Conservation (phyloP, 306 rosid species). For the Quercus engelmannii region DNA sequence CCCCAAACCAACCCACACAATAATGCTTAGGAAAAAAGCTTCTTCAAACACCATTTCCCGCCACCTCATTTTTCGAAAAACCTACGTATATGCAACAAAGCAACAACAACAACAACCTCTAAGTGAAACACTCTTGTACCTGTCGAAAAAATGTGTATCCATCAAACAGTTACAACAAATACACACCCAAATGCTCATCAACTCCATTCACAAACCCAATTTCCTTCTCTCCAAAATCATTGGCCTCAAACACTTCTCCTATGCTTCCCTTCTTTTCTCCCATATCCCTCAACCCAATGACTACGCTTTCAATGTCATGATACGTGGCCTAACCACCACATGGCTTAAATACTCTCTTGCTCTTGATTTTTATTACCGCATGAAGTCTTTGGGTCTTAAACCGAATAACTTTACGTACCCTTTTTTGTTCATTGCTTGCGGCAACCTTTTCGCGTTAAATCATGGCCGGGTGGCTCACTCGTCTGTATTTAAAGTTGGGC, state of each 20-base stretch:
- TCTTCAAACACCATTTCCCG: conserved; percentile 23
- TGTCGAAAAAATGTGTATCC: conserved; percentile 48
- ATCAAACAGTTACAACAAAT: conserved; percentile 44
- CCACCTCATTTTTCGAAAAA: conserved; percentile 9
- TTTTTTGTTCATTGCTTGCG: conserved; percentile 74
- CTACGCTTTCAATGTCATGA: conserved; percentile 81
- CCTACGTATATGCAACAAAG: neutral
- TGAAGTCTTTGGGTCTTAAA: conserved; percentile 38
- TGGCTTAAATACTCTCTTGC: conserved; percentile 60
- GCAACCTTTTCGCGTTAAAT: conserved; percentile 35
- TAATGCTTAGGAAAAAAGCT: conserved; percentile 23
- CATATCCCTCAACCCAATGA: conserved; percentile 54
- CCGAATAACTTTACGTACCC: conserved; percentile 78
- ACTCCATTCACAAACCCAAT: conserved; percentile 58
- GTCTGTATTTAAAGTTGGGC: conserved; percentile 41
- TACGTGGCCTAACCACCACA: conserved; percentile 75
- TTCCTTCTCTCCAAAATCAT: conserved; percentile 61
- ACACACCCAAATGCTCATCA: conserved; percentile 68
- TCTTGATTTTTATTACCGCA: conserved; percentile 47
- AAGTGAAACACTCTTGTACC: conserved; percentile 24
- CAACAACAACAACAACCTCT: conserved; percentile 5
- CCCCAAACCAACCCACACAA: neutral
- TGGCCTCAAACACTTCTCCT: conserved; percentile 51
- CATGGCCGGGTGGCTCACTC: conserved; percentile 55
- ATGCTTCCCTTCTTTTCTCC: conserved; percentile 52